Evolutionary conservation across 768 basidiomycete genomes (phyloP).

Genomic region (Gyrodon lividus): DNA sequence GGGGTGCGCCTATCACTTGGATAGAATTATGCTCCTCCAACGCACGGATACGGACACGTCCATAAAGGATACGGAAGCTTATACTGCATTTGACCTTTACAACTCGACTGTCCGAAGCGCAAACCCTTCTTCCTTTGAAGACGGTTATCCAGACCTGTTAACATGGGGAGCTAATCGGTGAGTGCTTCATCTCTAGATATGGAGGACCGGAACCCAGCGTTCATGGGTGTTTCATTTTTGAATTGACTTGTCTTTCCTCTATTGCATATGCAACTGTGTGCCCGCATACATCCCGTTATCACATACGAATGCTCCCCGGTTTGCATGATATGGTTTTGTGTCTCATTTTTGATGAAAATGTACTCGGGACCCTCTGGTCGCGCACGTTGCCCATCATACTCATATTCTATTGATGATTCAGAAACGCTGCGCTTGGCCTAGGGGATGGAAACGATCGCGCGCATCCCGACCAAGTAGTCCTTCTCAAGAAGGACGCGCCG

Average conservation of each 20-base stretch:
- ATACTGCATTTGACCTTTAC: slow-evolving; percentile 90
- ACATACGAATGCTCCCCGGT: too few relatives aligned
- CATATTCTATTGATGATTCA: slow-evolving; percentile 21
- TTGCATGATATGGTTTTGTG: not conserved
- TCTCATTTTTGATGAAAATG: too few relatives aligned
- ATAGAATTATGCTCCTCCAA: slow-evolving; percentile 72
- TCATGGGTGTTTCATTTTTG: not conserved
- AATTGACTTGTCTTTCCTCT: not conserved
- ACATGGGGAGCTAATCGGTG: slow-evolving; percentile 88
- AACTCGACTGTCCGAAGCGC: slow-evolving; percentile 84
- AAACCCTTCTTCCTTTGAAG: slow-evolving; percentile 46
- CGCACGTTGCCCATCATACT: too few relatives aligned
- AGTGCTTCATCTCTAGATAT: not conserved
- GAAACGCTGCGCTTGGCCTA: slow-evolving; percentile 87
- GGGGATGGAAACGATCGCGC: slow-evolving; percentile 76
- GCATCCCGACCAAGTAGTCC: slow-evolving; percentile 72
- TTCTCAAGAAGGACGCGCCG: slow-evolving; percentile 31
- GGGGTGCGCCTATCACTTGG: slow-evolving; percentile 21
- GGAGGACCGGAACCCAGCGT: not conserved
- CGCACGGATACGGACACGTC: slow-evolving; percentile 68
- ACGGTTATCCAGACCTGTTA: slow-evolving; percentile 56
- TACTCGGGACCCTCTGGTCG: too few relatives aligned
- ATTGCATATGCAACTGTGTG: not conserved
- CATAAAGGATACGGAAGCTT: slow-evolving; percentile 82
- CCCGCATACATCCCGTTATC: not conserved